Percentiles rank a stretch among this genome's conserved stretches.
These are phyloP conservation scores for Ophiostoma quercus DNA, from an alignment of 2,329 filamentous ascomycete species.

Conservation along the genomic window DNA sequence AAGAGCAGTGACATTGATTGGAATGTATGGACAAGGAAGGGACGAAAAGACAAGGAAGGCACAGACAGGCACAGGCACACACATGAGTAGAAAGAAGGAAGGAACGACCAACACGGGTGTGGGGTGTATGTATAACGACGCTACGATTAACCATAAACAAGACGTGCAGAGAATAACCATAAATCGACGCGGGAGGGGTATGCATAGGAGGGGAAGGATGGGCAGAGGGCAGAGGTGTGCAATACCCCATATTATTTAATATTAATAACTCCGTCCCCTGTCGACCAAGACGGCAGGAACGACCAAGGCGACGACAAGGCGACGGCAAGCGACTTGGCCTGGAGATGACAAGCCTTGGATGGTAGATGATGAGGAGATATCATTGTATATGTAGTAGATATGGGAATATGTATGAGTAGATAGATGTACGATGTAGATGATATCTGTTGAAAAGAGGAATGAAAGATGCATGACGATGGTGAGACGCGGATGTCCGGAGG, in stretches of 20 bases:
- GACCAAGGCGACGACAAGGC: neutral
- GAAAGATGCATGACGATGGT: neutral
- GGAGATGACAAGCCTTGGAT: neutral
- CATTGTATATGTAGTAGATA: no score
- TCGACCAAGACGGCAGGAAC: neutral
- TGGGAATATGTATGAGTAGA: no score
- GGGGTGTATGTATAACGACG: neutral
- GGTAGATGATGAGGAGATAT: neutral
- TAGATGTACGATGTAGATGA: no score
- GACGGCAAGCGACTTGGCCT: neutral
- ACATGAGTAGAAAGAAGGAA: neutral
- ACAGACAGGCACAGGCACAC: neutral
- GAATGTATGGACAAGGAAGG: neutral
- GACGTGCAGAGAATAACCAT: slow-evolving; percentile 1
- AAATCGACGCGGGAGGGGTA: neutral
- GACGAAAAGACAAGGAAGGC: neutral
- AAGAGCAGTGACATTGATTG: no score
- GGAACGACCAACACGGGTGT: neutral
- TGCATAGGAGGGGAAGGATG: neutral
- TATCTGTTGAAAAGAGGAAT: neutral
- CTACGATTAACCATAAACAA: slow-evolving; percentile 5
- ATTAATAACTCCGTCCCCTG: neutral
- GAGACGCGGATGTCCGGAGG: slow-evolving; percentile 5
- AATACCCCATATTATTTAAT: neutral
- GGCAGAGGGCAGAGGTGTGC: neutral